Evolutionary conservation across 768 basidiomycete genomes (phyloP), one percentile per base, ranked within the genome.

Genomic region (Cystobasidium ongulense): DNA sequence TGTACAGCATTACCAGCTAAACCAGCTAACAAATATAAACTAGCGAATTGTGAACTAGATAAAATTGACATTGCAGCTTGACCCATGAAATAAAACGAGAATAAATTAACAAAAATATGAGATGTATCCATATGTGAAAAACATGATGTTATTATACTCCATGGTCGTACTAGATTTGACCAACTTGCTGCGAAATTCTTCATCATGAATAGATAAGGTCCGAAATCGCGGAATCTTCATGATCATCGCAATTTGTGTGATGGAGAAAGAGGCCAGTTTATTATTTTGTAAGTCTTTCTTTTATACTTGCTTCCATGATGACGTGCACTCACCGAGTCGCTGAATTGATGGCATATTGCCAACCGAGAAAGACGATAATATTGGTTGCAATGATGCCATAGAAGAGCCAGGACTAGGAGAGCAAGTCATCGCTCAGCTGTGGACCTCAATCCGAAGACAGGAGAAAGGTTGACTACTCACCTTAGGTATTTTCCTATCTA

Each of bases 51-150:
- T 15, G 53, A 57, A 33, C 53, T 71, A 18, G 52, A 23, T n/a
- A 71, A 35, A 29, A 71, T 71, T 11, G 68, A 36, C n/a, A 71
- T 27, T 27, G 68, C 68, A 35, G 68, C 50, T 33, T 59, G 33
- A 38, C 68, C 68, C 68, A 71, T 71, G 31, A 71, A 71, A 36
- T 57, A 71, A 52, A 71, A 71, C 7, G 68, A 39, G 27, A 71
- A 43, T 52, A 71, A 35, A 43, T 71, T 71, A 8, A 61, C 68
- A 38, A 54, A 54, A 36, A 71, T 71, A 36, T 71, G 68, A n/a
- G 53, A 3, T n/a, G 38, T n/a, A 25, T 71, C 68, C 25, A 27
- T 35, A 15, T 71, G 68, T 7, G 68, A 71, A 25, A 71, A 71
- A 43, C 68, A 71, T 8, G 36, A 39, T 46, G 68, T 71, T 7